These are phyloP conservation scores for Adansonia digitata DNA, from an alignment of 345 rosid species.

Conservation along the genomic window DNA sequence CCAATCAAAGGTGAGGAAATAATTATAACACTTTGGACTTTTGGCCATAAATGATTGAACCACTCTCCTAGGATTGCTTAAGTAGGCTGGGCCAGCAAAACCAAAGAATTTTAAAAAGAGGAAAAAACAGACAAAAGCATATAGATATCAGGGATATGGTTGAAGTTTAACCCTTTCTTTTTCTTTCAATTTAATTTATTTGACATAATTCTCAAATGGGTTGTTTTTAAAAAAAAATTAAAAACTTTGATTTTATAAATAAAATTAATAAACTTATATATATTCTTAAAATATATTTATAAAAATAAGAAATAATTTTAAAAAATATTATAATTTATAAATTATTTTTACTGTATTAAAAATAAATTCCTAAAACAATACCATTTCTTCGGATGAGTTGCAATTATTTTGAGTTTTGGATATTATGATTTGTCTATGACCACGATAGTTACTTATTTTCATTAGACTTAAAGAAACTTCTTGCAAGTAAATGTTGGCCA, in stretches of 20 bases:
- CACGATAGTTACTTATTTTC: not conserved
- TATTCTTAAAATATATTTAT: no score
- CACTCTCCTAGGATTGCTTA: not conserved
- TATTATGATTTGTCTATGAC: not conserved
- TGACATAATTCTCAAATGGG: not conserved
- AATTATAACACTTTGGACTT: conserved; percentile 4
- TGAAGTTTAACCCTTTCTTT: not conserved
- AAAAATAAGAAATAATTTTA: no score
- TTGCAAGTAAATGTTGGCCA: no score
- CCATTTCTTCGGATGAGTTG: not conserved
- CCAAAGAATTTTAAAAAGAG: not conserved
- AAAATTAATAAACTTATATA: no score
- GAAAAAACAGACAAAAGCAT: not conserved
- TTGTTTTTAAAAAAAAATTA: not conserved
- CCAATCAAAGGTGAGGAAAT: not conserved
- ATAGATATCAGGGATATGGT: not conserved
- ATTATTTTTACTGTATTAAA: no score
- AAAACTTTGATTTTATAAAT: no score
- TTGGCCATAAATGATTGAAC: conserved; percentile 19
- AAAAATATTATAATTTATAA: no score
- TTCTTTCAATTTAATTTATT: not conserved
- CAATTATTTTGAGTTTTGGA: not conserved
- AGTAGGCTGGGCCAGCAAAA: not conserved
- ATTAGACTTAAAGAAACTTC: no score
- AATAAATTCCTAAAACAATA: not conserved